Percentiles rank a stretch among this genome's conserved stretches.
phyloP scores from a whole-genome alignment of 2,329 filamentous ascomycete species.

The Hypomyces perniciosus region DNA sequence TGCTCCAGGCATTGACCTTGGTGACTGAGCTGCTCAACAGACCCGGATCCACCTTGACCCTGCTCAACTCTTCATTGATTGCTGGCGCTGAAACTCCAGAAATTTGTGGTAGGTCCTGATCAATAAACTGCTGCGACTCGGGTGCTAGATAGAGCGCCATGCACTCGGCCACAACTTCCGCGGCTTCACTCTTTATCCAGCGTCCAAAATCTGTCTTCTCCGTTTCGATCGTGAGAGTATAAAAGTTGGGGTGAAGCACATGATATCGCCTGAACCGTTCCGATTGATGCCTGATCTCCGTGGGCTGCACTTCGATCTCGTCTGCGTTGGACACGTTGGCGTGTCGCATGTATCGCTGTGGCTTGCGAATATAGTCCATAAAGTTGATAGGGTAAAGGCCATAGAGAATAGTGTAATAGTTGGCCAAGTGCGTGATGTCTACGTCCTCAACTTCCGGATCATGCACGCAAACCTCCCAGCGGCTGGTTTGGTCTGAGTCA shows the following conservation, averaged over 20 bases:
- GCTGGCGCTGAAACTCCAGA: slow-evolving; percentile 17
- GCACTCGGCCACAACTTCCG: slow-evolving; percentile 75
- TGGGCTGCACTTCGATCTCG: slow-evolving; percentile 71
- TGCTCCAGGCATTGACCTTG: slow-evolving; percentile 43
- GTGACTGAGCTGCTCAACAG: slow-evolving; percentile 36
- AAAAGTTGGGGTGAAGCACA: slow-evolving; percentile 78
- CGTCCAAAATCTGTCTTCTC: slow-evolving; percentile 70
- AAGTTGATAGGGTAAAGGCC: slow-evolving; percentile 82
- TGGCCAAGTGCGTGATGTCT: slow-evolving; percentile 59
- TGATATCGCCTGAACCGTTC: slow-evolving; percentile 69
- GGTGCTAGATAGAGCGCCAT: slow-evolving; percentile 54
- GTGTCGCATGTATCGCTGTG: slow-evolving; percentile 69
- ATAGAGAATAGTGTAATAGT: slow-evolving; percentile 78
- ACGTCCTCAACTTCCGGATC: slow-evolving; percentile 57
- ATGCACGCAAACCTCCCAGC: slow-evolving; percentile 61
- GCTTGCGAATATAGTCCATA: slow-evolving; percentile 79
- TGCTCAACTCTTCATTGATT: slow-evolving; percentile 26
- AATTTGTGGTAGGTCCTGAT: slow-evolving; percentile 19
- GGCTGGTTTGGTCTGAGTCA: slow-evolving; percentile 28
- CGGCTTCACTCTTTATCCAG: slow-evolving; percentile 73
- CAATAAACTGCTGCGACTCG: slow-evolving; percentile 21
- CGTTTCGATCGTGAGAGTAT: slow-evolving; percentile 69
- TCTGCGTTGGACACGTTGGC: slow-evolving; percentile 64
- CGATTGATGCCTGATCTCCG: slow-evolving; percentile 68
- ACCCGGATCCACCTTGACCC: slow-evolving; percentile 30